Evolutionary conservation across 352 stramenopile species (phyloP), one percentile per base, ranked within the genome.

Genomic region (Halophytophthora polymorphica): DNA sequence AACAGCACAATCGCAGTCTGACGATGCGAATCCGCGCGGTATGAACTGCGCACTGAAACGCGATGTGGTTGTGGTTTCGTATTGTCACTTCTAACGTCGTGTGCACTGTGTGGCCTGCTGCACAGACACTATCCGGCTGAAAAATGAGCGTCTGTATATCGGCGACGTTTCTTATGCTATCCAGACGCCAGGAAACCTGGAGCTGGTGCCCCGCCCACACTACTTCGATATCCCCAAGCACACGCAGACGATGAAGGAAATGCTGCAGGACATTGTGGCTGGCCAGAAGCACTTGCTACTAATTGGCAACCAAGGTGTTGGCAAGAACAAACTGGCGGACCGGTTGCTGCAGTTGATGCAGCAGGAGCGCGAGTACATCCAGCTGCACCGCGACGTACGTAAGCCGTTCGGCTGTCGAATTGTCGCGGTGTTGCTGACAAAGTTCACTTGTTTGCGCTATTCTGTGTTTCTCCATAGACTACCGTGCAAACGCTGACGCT

Each of bases 271-370:
- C 52, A 76, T 90, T 35, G 81, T 84, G 14, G 73, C 79, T 35
- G 92, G 91, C 11, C 84, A 98, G 66, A 86, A 89, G 52, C 77
- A 96, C 45, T 67, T 98, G 48, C 64, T 98, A 28, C 67, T 98
- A 29, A 95, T 98, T 23, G 96, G 96, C 0, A 98, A 98, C 66
- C 95, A 99, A 77, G 78, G 78, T 5, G 90, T 98, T 3, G 95
- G 95, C 33, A 98, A 98, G 58, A 98, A 98, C 73, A 97, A 96
- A 45, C 73, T 98, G 25, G 88, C 89, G 15, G 95, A 98, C 66
- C 66, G 88, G 1, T 52, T 98, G 14, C 55, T 98, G n/a, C 75
- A 95, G 52, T 67, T 96, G 11, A 46, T 98, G 13, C 61, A 97
- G 43, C 91, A 90, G 51, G 95, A 98, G 53, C 77, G 95, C 50